Conservation (phyloP, 306 rosid species). For the Vigna trinervia region DNA sequence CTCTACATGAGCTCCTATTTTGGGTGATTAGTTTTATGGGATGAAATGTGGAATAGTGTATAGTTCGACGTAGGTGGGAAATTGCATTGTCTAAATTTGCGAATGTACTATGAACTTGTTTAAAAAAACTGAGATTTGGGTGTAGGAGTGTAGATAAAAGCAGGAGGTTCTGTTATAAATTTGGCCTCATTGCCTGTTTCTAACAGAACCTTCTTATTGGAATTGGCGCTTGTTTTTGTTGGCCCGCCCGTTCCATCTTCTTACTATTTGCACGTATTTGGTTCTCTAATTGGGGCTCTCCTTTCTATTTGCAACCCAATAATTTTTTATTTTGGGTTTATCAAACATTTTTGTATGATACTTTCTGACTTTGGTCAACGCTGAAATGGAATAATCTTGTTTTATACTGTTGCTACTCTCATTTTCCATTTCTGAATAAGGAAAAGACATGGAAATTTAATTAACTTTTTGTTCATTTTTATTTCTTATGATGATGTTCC, state of each 20-base stretch:
- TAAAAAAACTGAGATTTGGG: slow-evolving; percentile 40
- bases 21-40: slow-evolving; percentile 39
- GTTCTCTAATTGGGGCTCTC: background rate
- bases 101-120: slow-evolving; percentile 45
- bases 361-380: background rate
- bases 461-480: no score
- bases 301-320: slow-evolving; percentile 46
- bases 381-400: slow-evolving; percentile 16
- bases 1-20: slow-evolving; percentile 81
- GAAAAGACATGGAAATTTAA: no score
- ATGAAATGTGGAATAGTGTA: slow-evolving; percentile 52
- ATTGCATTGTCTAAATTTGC: slow-evolving; percentile 34
- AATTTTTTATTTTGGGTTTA: slow-evolving; percentile 48
- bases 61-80: slow-evolving; percentile 50
- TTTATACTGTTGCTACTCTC: background rate
- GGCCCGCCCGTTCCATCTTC: slow-evolving; percentile 64
- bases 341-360: slow-evolving; percentile 8
- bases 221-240: slow-evolving; percentile 67
- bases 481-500: no score
- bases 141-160: slow-evolving; percentile 46
- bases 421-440: no score
- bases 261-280: slow-evolving; percentile 26
- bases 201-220: slow-evolving; percentile 61
- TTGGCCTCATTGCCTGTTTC: slow-evolving; percentile 47
- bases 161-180: slow-evolving; percentile 48